Evolutionary conservation across 2,329 filamentous ascomycete genomes (phyloP), one percentile per base, ranked within the genome.

Genomic region (Ascochyta lentis): DNA sequence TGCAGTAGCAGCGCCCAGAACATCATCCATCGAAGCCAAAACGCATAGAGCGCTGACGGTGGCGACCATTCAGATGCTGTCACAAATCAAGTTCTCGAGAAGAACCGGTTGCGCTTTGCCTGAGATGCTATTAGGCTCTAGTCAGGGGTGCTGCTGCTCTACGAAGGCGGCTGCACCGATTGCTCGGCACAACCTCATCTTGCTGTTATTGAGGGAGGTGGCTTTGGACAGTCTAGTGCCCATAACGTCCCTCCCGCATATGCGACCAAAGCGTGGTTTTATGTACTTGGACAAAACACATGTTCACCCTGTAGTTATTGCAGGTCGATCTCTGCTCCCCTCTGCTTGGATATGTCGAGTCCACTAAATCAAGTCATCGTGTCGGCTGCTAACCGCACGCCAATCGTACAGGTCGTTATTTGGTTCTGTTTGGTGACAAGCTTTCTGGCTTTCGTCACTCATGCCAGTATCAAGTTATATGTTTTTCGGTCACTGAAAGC

Each of bases 321-420:
- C 31, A 22, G 33, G 34, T 40, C 27, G 26, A 45, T 34, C 40
- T 46, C 42, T 31, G 27, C 47, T 44, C 24, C 40, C 29, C n/a
- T 51, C 22, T 39, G 54, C 16, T 22, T 27, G n/a, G 41, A 53
- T 13, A 55, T 54, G 43, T 52, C 35, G 19, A 58, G 43, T 24
- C 46, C 38, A 6, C 24, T 51, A 47, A 26, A 58, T 39, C 64
- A 67, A 49, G 47, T 64, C 22, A 52, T 65, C 12, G 9, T 65
- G 19, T 60, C 58, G 12, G 62, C 58, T 24, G 40, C 53, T 15
- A 68, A 69, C 37, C 55, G 57, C 9, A 68, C 61, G 27, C 67
- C 67, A 12, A 51, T 68, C 8, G 53, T 69, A n/a, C 63, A 69
- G 34, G 67, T 69, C 24, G 41, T 65, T n/a, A 58, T 61, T 13